phyloP scores from a whole-genome alignment of 768 basidiomycete species.

The Lactifluus pinguis region DNA sequence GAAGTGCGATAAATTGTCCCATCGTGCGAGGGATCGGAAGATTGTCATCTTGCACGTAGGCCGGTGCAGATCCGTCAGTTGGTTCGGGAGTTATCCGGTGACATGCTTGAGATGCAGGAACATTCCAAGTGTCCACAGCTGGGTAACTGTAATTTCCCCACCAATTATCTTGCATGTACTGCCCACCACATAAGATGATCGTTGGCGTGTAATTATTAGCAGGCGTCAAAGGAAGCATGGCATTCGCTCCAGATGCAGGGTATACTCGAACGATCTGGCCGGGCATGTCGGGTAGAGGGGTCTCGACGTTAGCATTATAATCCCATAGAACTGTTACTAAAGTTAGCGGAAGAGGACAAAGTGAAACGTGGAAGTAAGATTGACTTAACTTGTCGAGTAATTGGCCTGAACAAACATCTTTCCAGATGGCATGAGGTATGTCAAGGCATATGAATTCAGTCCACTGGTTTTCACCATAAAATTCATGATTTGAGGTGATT shows the following conservation, averaged over 20 bases:
- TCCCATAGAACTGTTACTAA: conserved; percentile 23
- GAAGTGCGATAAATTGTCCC: conserved; percentile 42
- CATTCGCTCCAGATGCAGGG: too few species aligned
- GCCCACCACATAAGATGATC: conserved; percentile 86
- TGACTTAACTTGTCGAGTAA: conserved; percentile 44
- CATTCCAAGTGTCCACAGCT: conserved; percentile 61
- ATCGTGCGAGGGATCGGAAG: conserved; percentile 35
- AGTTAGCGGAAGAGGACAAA: conserved; percentile 9
- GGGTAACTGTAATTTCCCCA: conserved; percentile 77
- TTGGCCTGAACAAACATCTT: conserved; percentile 48
- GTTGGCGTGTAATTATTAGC: conserved; percentile 83
- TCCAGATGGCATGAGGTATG: conserved; percentile 67
- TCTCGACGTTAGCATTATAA: too few species aligned
- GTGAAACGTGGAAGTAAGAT: neutral
- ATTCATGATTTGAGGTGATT: conserved; percentile 27
- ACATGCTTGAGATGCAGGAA: conserved; percentile 63
- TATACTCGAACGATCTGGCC: conserved; percentile 47
- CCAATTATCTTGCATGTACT: conserved; percentile 57
- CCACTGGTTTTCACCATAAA: too few species aligned
- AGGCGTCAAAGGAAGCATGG: conserved; percentile 58
- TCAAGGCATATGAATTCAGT: conserved; percentile 8
- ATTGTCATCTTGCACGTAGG: conserved; percentile 63
- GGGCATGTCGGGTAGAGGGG: conserved; percentile 61
- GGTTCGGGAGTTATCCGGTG: conserved; percentile 86
- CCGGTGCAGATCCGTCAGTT: conserved; percentile 47